These are phyloP conservation scores for Pleurozium schreberi DNA, from an alignment of 225 moss, liverwort and hornwort genomes.

Conservation along the genomic window DNA sequence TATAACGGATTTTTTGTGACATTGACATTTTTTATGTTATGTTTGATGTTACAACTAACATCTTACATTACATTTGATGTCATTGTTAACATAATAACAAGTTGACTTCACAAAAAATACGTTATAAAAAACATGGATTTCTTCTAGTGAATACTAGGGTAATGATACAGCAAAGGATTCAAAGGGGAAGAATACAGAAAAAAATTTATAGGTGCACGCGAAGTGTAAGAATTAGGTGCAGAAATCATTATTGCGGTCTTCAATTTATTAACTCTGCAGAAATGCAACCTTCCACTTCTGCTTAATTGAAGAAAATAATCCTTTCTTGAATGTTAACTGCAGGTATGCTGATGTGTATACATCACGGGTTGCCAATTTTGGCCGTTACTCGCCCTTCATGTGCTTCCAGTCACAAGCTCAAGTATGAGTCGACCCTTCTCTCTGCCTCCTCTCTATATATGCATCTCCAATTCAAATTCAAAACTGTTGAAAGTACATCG, in stretches of 20 bases:
- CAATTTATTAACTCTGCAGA: not conserved
- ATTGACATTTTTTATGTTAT: too few relatives aligned
- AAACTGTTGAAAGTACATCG: too few relatives aligned
- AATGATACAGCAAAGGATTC: not conserved
- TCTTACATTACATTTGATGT: too few relatives aligned
- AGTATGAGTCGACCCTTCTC: conserved; percentile 16
- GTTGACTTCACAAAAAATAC: too few relatives aligned
- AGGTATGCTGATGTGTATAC: conserved; percentile 73
- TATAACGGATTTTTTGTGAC: too few relatives aligned
- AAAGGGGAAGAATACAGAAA: not conserved
- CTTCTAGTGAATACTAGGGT: too few relatives aligned
- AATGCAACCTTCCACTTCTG: not conserved
- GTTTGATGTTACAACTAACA: too few relatives aligned
- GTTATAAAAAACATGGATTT: too few relatives aligned
- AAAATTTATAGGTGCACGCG: not conserved
- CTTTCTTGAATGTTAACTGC: not conserved
- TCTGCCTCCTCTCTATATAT: not conserved
- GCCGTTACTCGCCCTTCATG: conserved; percentile 66
- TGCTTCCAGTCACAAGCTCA: conserved; percentile 71
- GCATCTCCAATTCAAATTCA: not conserved
- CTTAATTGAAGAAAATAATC: not conserved
- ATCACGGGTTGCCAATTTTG: conserved; percentile 66
- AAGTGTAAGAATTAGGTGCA: not conserved
- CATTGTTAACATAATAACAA: too few relatives aligned
- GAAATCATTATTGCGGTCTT: not conserved